Base-by-base conservation (phyloP, 1,284 basidiomycete species). In the Hymenochaete sp. region DNA sequence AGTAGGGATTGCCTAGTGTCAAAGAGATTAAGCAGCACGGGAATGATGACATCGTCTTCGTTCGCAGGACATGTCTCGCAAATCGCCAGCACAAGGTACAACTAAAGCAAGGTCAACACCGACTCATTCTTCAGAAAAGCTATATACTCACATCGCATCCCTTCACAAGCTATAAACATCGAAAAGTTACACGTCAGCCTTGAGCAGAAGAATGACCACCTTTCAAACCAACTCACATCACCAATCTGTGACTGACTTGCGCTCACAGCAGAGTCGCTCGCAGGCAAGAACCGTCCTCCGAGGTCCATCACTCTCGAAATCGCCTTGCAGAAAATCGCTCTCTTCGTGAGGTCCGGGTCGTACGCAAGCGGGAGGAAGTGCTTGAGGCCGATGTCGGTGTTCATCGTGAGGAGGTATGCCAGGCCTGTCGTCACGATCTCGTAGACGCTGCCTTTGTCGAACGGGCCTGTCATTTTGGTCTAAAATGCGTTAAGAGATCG, bases 331-430 rank as follows among this genome's bases (percentile, higher is more conserved):
- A 93, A 95, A 19, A 92, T 88, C 2, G 78, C 72, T 28, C 90
- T 78, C 56, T 86, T 82, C 22, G 75, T 65, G 13, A 73, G 68
- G 57, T 93, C 85, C 22, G 72, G 65, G 56, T 90, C 82, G 56
- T 91, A 93, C 2, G 85, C 88, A 45, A 89, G 66, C 1, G 79
- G 67, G 22, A 95, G 73, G 57, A 86, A 92, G 60, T 92, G 88
- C 61, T 93, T 92, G 55, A 95, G 77, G 10, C 90, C 91, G 52
- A 79, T 84, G 56, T 95, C 88, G 25, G 88, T 83, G 58, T 95
- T 96, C 14, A 89, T 77, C 21, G 77, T 79, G 46, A 95, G 78
- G 4, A 95, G 68, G 52, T 92, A 79, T 0, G 90, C 77, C 2
- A 95, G 72, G 0, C 86, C 88, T 5, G 76, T 73, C 47, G 92